Evolutionary conservation across 306 rosid species (phyloP), one percentile per base, ranked within the genome.

Genomic region (Comarum palustre): DNA sequence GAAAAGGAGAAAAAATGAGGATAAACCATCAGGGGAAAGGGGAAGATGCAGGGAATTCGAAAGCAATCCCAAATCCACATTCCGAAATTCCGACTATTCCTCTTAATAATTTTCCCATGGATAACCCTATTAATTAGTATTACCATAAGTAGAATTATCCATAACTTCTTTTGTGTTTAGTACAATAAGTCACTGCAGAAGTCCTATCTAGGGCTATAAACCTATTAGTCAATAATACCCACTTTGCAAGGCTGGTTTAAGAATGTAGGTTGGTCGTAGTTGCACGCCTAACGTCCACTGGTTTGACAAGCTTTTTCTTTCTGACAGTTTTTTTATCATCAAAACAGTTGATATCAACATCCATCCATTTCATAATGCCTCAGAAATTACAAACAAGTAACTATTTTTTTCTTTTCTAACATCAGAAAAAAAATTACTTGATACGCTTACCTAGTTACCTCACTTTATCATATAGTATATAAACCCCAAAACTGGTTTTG

Each of bases 161-260:
- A 8, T 0, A 15, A 54, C 60, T 54, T 54, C 29, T 47, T 32
- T 48, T 19, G 8, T 19, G 2, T 67, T 34, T 27, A 7, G 50
- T 55, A n/a, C 73, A 31, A 41, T 10, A 41, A 10, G 14, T 41
- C 45, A 41, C 8, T 4, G 22, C 2, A 3, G 1, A 0, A 45
- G 57, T 67, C 71, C 25, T 24, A 43, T 67, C 38, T 13, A 67
- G 8, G 46, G 34, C 39, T 51, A 24, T 16, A 48, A 42, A 24
- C 71, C 38, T 24, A 25, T 8, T 34, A 45, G 38, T 67, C 71
- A 67, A 67, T 17, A 43, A 39, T 67, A 13, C 71, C 71, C 36
- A 27, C 15, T 27, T 55, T 5, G 24, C 9, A 55, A 22, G 24
- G 31, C 32, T 10, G 10, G 60, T 43, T 43, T 25, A 1, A 2